Evolutionary conservation across 148 eudicot species (phyloP), one percentile per base, ranked within the genome.

Genomic region (Spergularia bocconei): DNA sequence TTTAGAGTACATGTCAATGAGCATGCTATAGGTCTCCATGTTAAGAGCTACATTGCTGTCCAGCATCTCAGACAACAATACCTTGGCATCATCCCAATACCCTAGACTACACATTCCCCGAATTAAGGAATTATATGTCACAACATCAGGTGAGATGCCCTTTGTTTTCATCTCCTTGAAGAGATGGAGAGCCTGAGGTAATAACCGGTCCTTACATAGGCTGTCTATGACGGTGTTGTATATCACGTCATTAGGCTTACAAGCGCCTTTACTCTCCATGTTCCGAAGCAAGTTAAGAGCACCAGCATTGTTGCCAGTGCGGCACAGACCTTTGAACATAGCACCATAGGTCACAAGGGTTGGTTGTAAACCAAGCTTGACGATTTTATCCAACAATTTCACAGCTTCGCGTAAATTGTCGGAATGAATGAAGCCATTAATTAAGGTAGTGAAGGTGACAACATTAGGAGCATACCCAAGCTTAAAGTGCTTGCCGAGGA

Each of bases 191-290:
- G 33, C 14, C 3, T n/a, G 9, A 63, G 7, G 9, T 14, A 63
- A 33, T 8, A 48, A 56, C 44, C 55, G 25, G 48, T 44, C 48
- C 6, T 44, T 78, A 72, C 70, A 71, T 0, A 78, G 71, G 12
- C 76, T 55, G 4, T 71, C 80, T 23, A 78, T 78, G 20, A 78
- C 48, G 29, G 72, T 72, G 59, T 2, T 77, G 33, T 77, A 77
- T 33, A 70, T 66, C 21, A 56, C 51, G 15, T 8, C 19, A 20
- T 41, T n/a, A 33, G 70, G 82, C 48, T 52, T 7, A 56, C 48
- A 77, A 8, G 17, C 23, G 13, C 69, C 66, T 8, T 10, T 8
- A 50, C 3, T 3, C 50, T 73, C 69, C 77, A 79, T 61, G 0
- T 61, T 59, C 47, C 60, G 6, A 57, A 76, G 58, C 25, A 76